Percentiles rank a stretch among this genome's conserved stretches.
phyloP scores from a whole-genome alignment of 2,329 filamentous ascomycete genomes.

The Diaporthe vaccinii region DNA sequence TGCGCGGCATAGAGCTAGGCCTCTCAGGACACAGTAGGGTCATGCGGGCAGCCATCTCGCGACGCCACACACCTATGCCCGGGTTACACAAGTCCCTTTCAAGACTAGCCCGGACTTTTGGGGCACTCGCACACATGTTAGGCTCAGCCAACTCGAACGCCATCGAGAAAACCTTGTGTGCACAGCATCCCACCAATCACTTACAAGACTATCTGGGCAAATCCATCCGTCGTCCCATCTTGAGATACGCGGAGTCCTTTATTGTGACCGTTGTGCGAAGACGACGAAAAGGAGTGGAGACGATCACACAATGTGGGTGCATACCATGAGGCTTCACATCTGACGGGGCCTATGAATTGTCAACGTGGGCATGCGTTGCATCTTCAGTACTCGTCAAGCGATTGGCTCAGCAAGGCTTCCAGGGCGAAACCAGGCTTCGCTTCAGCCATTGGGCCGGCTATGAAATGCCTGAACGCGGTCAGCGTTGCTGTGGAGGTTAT shows the following conservation, averaged over 20 bases:
- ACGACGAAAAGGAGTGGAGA: not conserved
- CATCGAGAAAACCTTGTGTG: not conserved
- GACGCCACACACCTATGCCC: not conserved
- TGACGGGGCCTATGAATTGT: not conserved
- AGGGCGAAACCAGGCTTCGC: constrained; percentile 10
- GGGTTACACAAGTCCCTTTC: not conserved
- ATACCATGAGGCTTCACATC: not conserved
- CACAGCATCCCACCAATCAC: not conserved
- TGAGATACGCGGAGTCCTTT: not conserved
- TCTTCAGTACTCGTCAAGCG: not conserved
- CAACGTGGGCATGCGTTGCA: constrained; percentile 8
- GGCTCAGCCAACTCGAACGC: not conserved
- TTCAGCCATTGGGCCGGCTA: not conserved
- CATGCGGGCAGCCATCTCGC: constrained; percentile 10
- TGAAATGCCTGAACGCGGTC: not conserved
- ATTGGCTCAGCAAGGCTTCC: constrained; percentile 11
- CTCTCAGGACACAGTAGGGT: not conserved
- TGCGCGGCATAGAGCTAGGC: constrained; percentile 8
- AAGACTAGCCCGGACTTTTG: not conserved
- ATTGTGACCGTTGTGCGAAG: not conserved
- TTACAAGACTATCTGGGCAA: not conserved
- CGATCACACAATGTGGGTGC: not conserved
- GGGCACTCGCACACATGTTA: not conserved
- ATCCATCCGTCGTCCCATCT: not conserved
- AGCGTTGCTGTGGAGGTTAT: not conserved